Percentiles rank a stretch among this genome's conserved stretches.
These are phyloP conservation scores for Neurospora terricola DNA, from an alignment of 495 filamentous ascomycete genomes.

Conservation along the genomic window DNA sequence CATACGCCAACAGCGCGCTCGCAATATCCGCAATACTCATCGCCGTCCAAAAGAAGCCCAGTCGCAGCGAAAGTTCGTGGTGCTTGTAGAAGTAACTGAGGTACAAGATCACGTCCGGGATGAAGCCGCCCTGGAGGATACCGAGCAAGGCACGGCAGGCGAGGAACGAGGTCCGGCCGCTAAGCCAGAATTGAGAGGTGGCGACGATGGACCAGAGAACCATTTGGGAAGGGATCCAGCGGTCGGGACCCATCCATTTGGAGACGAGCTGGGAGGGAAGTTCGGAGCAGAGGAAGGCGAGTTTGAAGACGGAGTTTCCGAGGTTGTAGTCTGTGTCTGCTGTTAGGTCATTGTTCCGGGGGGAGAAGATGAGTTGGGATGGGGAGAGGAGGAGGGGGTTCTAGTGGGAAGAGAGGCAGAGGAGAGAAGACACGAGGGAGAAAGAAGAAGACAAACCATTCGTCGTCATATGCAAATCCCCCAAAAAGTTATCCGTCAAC, in stretches of 20 bases:
- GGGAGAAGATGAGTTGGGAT: no score
- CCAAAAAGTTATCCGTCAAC: conserved; percentile 30
- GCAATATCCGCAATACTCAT: conserved; percentile 56
- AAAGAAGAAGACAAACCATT: conserved; percentile 17
- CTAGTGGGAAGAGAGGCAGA: background rate
- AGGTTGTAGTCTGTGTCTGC: conserved; percentile 69
- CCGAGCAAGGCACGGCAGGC: conserved; percentile 56
- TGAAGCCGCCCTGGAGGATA: conserved; percentile 67
- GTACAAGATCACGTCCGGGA: conserved; percentile 49
- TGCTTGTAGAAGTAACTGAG: conserved; percentile 63
- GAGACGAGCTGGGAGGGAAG: conserved; percentile 66
- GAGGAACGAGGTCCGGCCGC: conserved; percentile 51
- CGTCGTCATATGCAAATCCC: conserved; percentile 24
- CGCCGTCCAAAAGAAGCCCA: conserved; percentile 53
- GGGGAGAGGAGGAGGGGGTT: background rate
- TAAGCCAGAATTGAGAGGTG: conserved; percentile 54
- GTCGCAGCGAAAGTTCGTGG: conserved; percentile 48
- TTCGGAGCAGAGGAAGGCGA: conserved; percentile 61
- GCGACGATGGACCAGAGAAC: conserved; percentile 68
- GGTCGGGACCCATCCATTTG: conserved; percentile 72
- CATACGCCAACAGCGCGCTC: conserved; percentile 60
- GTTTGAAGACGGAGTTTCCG: conserved; percentile 62
- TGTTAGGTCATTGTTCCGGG: no score
- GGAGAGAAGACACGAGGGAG: background rate
- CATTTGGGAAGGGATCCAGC: conserved; percentile 81